Base-by-base conservation (phyloP, 2,329 filamentous ascomycete genomes). In the Diaporthe helianthi region DNA sequence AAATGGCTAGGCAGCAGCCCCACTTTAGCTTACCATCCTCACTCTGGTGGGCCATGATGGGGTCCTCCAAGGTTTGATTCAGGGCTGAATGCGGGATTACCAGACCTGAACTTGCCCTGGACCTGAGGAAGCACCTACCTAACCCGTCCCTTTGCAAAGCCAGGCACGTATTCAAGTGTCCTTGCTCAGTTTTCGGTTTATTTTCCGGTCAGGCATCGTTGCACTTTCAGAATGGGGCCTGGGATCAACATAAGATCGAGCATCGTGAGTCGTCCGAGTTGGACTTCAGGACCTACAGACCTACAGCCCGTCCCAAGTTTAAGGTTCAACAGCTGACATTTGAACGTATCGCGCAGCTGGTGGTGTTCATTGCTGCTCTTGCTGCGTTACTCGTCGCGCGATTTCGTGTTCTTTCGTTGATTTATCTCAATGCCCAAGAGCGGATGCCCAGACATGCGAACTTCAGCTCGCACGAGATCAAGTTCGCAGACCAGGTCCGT, bases 401-500 rank as follows among this genome's bases (percentile, higher is more conserved):
- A 22, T 22, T 29, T 15, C 61, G 19, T 2, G 61, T 65, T 12
- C 26, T 65, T 1, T 61, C 66, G 0, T 15, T 68, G 13, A 55
- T 41, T 22, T 68, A 68, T 17, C 64, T 38, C 24, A 68, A 68
- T 33, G 66, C 55, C 2, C 44, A 24, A 15, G 54, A 3, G 8
- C 29, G 66, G 36, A 61, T 68, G 55, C 66, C 66, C n/a, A 58
- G 17, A 4, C 46, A 68, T 31, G 54, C 66, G 9, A 68, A 68
- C 46, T 68, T 68, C 41, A 61, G 8, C 9, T 65, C 61, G 5
- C 31, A 53, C 47, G 61, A 53, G 46, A 17, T 83, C 74, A 79
- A 77, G 55, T 83, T 83, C 65, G 58, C 73, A 6, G 77, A 82
- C 60, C 73, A 71, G n/a, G 72, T 82, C 41, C 76, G 80, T 22